phyloP scores from a whole-genome alignment of 1,284 basidiomycete species.

The Boletus mariae region DNA sequence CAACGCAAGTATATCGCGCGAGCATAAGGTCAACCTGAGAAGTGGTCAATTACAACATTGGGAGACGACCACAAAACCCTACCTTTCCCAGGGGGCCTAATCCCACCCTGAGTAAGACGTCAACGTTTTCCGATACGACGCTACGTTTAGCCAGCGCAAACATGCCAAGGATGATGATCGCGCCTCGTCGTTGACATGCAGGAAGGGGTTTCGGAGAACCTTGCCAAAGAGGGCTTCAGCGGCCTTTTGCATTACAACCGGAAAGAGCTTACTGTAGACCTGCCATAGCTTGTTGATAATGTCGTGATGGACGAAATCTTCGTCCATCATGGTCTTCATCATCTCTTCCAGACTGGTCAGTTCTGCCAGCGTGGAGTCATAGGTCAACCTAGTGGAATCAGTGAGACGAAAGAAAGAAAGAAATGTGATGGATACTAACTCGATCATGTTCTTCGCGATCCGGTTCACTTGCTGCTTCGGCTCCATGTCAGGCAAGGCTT shows the following conservation, averaged over 20 bases:
- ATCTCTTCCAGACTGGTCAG: slow-evolving; percentile 95
- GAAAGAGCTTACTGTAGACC: slow-evolving; percentile 74
- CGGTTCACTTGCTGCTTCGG: slow-evolving; percentile 86
- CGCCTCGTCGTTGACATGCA: slow-evolving; percentile 82
- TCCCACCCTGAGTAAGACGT: slow-evolving; percentile 85
- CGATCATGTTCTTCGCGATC: slow-evolving; percentile 98
- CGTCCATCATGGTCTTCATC: slow-evolving; percentile 92
- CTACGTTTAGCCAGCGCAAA: slow-evolving; percentile 82
- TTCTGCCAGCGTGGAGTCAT: slow-evolving; percentile 90
- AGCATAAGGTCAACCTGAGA: slow-evolving; percentile 79
- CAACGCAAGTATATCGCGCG: slow-evolving; percentile 91
- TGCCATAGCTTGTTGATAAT: slow-evolving; percentile 93
- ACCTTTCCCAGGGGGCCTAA: slow-evolving; percentile 84
- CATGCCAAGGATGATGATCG: slow-evolving; percentile 96
- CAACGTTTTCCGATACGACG: slow-evolving; percentile 86
- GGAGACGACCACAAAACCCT: slow-evolving; percentile 4
- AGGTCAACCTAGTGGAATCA: slow-evolving; percentile 64
- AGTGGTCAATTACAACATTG: not conserved
- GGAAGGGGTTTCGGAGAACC: slow-evolving; percentile 75
- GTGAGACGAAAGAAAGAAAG: not conserved
- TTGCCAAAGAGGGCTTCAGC: slow-evolving; percentile 28
- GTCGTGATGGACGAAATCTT: slow-evolving; percentile 76
- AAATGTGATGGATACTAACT: slow-evolving; percentile 49
- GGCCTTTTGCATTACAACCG: not conserved
- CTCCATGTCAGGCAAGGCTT: slow-evolving; percentile 64